A percentile compares a stretch with the other conserved stretches of the same genome.
Conservation (phyloP, 495 filamentous ascomycete genomes). For the Bathelium albidoporum region DNA sequence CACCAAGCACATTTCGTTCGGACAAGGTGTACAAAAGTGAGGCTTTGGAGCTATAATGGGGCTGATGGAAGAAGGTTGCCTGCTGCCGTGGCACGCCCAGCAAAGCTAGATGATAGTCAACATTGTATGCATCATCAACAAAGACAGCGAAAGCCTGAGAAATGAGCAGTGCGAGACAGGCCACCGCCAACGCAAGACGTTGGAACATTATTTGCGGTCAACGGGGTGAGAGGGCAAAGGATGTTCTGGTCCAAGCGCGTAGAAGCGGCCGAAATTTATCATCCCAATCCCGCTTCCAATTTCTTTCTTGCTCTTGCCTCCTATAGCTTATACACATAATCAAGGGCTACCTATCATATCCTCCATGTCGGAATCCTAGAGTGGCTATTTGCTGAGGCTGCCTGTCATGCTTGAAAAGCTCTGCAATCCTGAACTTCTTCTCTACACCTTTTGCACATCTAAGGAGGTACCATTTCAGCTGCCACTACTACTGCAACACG, state of each 20-base stretch:
- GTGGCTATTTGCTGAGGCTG: no score
- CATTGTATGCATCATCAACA: constrained; percentile 78
- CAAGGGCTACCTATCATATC: no score
- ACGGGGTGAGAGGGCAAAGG: neutral
- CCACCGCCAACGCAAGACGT: constrained; percentile 4
- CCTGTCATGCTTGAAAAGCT: no score
- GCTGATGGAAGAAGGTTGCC: constrained; percentile 91
- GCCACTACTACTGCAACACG: no score
- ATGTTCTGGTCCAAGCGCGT: neutral
- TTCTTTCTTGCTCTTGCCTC: no score
- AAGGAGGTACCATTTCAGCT: no score
- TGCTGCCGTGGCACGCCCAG: constrained; percentile 69
- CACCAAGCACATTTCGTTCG: constrained; percentile 68
- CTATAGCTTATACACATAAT: no score
- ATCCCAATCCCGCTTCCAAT: neutral
- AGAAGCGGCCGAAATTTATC: neutral
- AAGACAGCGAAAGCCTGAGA: constrained; percentile 56
- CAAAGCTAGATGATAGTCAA: constrained; percentile 88
- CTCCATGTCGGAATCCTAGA: no score
- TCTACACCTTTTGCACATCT: no score
- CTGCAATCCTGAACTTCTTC: no score
- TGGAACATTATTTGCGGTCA: neutral
- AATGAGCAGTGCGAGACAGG: constrained; percentile 7
- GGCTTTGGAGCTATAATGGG: constrained; percentile 66
- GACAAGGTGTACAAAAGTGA: constrained; percentile 86